These are phyloP conservation scores for Chaetomium fimeti DNA, from an alignment of 495 filamentous ascomycete species.

Conservation along the genomic window DNA sequence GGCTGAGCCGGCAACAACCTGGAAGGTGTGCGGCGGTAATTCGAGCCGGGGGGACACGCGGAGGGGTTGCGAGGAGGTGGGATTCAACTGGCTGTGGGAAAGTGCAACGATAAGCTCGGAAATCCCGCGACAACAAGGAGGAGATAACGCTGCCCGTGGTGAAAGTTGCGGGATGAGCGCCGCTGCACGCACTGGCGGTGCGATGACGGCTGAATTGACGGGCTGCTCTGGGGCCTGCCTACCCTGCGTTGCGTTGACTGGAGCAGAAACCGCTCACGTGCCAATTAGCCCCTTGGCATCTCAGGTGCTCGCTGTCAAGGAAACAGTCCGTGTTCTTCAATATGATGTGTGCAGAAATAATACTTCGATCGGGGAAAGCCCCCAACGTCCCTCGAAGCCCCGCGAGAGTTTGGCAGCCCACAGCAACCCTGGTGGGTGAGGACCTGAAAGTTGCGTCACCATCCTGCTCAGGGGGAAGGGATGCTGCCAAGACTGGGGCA, in stretches of 20 bases:
- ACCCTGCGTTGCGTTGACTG: too few species aligned
- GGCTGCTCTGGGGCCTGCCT: neutral
- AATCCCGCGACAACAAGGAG: neutral
- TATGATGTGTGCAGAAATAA: too few species aligned
- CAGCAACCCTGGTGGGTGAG: neutral
- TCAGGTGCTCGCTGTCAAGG: too few species aligned
- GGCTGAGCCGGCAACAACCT: neutral
- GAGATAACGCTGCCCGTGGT: neutral
- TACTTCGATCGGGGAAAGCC: too few species aligned
- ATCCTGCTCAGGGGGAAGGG: neutral
- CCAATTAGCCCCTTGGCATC: neutral
- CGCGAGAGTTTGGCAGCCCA: neutral
- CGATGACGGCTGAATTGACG: neutral
- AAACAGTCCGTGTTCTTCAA: too few species aligned
- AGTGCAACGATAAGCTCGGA: neutral
- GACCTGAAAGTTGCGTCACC: slow-evolving; percentile 9
- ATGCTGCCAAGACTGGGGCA: slow-evolving; percentile 8
- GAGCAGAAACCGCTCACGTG: neutral
- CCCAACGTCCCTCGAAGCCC: neutral
- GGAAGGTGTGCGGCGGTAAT: neutral
- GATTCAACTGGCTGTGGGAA: slow-evolving; percentile 4
- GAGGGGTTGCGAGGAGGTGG: neutral
- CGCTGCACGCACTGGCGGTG: too few species aligned
- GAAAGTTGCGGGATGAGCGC: neutral
- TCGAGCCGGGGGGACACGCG: neutral